Base-by-base conservation (phyloP, 768 basidiomycete genomes). In the Boletus tomentosulus region DNA sequence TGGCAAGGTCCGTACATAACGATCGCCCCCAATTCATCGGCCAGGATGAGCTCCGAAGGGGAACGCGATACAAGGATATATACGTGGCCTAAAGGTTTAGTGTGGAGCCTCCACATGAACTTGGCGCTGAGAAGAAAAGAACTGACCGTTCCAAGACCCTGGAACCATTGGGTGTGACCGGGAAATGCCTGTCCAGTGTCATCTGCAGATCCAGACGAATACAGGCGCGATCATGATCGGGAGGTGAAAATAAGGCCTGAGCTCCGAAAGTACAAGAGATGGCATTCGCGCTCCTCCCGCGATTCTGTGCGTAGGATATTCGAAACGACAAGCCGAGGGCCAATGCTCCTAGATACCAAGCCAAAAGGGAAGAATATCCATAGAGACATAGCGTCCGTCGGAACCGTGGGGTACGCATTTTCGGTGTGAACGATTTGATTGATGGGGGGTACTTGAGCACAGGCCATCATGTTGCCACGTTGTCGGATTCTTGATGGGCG, bases 181-280 rank as follows among this genome's bases (percentile, higher is more conserved):
- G 19, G 48, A 53, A 41, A 55, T 46, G 57, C 39, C 31, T 11
- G 31, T 27, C 19, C 19, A 19, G 19, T 19, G 19, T 48, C 44
- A 64, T 66, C 63, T 63, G 45, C 55, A 55, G 42, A 49, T 53
- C 33, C 46, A 39, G 34, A 45, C 11, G 25, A 28, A 44, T 46
- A 55, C 46, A 12, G 5, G 43, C n/a, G 33, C 55, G 64, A 65
- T 65, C 64, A 39, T 47, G 64, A 66, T 65, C 65, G 65, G 35
- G 27, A 15, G 34, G 38, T 49, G 51, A 34, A 55, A 43, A 53
- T 42, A 54, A 15, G 25, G 34, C 28, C 15, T 44, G 43, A n/a
- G 37, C 10, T 30, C 37, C 16, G 48, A 28, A 43, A 35, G 59
- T 41, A 34, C 11, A 50, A 54, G 22, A 24, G 39, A 24, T 47